Evolutionary conservation across 2,329 filamentous ascomycete species (phyloP).

Genomic region (Aspergillus luchuensis): DNA sequence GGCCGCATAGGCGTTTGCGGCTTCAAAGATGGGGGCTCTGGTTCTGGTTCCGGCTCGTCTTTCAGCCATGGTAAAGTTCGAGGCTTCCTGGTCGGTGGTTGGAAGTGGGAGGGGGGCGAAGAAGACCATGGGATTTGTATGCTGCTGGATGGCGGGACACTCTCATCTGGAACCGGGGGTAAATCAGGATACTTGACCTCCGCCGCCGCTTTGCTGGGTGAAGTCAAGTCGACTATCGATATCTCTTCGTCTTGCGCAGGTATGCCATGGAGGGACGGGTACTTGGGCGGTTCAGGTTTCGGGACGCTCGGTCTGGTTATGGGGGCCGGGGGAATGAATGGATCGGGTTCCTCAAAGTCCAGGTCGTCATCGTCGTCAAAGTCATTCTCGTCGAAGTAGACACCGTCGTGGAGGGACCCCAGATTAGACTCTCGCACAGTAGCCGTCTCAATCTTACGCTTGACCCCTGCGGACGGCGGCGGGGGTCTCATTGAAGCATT

Average conservation of each 20-base stretch:
- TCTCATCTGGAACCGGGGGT: constrained; percentile 33
- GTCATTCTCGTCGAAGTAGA: constrained; percentile 76
- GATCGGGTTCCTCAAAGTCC: constrained; percentile 50
- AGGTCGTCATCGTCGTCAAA: constrained; percentile 83
- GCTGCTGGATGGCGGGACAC: constrained; percentile 52
- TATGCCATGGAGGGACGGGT: constrained; percentile 10
- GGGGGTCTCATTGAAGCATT: constrained; percentile 23
- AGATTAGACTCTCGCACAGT: constrained; percentile 36
- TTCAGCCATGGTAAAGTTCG: constrained; percentile 65
- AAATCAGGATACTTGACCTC: constrained; percentile 42
- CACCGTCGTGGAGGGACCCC: constrained; percentile 49
- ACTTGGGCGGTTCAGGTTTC: constrained; percentile 2
- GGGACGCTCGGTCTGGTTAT: constrained; percentile 13
- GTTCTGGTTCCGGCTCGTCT: constrained; percentile 28
- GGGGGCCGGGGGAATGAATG: constrained; percentile 26
- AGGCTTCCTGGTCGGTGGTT: constrained; percentile 55
- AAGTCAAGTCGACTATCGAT: constrained; percentile 4
- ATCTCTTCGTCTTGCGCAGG: constrained; percentile 3
- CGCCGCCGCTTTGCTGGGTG: constrained; percentile 18
- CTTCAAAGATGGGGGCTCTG: constrained; percentile 25
- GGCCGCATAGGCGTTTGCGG: constrained; percentile 50
- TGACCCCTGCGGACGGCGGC: constrained; percentile 34
- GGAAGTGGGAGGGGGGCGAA: constrained; percentile 51
- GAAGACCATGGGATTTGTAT: constrained; percentile 71
- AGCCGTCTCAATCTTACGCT: constrained; percentile 43